These are phyloP conservation scores for Chiua virens DNA, from an alignment of 768 basidiomycete genomes.

Conservation along the genomic window DNA sequence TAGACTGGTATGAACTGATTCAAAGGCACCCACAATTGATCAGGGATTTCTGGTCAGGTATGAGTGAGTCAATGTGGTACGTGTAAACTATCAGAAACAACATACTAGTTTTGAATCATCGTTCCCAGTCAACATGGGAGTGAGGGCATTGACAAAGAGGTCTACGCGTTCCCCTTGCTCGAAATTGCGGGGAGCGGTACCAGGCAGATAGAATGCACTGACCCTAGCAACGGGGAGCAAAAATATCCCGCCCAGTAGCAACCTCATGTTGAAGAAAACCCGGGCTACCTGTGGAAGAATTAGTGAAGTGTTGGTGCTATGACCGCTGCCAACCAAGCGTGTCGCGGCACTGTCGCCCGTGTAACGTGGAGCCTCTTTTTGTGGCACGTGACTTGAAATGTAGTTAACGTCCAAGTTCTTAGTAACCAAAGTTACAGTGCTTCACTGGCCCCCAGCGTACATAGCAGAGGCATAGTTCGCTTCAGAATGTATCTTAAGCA, in stretches of 20 bases:
- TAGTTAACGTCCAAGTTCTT: no score
- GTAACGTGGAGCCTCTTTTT: conserved; percentile 6
- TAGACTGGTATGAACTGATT: not conserved
- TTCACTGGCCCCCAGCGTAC: no score
- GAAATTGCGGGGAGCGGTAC: conserved; percentile 87
- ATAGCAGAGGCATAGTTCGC: no score
- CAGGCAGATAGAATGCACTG: conserved; percentile 88
- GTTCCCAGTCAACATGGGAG: conserved; percentile 72
- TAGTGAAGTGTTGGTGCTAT: no score
- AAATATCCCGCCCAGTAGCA: conserved; percentile 17
- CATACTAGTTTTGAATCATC: conserved; percentile 76
- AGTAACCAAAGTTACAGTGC: no score
- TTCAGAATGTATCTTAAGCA: no score
- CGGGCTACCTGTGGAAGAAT: not conserved
- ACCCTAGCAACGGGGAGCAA: conserved; percentile 20
- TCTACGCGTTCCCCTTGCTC: conserved; percentile 68
- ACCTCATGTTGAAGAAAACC: conserved; percentile 21
- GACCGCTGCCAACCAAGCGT: no score
- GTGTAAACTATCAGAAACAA: conserved; percentile 5
- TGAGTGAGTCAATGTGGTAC: conserved; percentile 5
- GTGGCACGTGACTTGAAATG: conserved; percentile 19
- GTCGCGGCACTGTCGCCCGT: not conserved
- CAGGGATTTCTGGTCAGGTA: conserved; percentile 69
- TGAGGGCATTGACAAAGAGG: conserved; percentile 84
- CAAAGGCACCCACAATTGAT: conserved; percentile 65